These are phyloP conservation scores for Allantophomopsis lycopodina DNA, from an alignment of 2,329 filamentous ascomycete species.

Conservation along the genomic window DNA sequence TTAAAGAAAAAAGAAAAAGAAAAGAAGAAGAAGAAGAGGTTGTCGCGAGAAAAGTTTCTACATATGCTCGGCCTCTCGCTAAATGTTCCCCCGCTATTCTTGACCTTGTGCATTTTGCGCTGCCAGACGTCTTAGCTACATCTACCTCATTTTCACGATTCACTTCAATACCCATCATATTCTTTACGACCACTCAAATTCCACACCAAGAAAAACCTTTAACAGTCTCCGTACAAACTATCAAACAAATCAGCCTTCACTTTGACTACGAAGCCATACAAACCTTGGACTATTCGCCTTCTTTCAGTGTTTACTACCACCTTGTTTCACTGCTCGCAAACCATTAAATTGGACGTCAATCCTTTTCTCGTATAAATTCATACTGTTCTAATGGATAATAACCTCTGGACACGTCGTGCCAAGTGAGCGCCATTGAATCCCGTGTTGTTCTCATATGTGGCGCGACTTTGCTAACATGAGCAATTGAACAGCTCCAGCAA, in stretches of 20 bases:
- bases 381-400: slow-evolving; percentile 15
- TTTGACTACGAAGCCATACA: too few species aligned
- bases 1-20: slow-evolving; percentile 24
- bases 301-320: not conserved
- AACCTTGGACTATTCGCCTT: too few species aligned
- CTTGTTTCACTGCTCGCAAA: not conserved
- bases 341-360: not conserved
- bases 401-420: slow-evolving; percentile 66
- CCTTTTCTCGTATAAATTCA: not conserved
- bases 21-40: not conserved
- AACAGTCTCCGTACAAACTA: too few species aligned
- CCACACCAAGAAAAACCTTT: too few species aligned
- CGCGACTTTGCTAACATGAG: slow-evolving; percentile 9
- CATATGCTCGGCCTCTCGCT: slow-evolving; percentile 1
- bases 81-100: not conserved
- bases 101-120: not conserved
- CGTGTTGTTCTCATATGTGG: slow-evolving; percentile 6
- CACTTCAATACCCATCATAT: too few species aligned
- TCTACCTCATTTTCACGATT: too few species aligned
- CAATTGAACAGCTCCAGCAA: slow-evolving; percentile 40
- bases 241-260: too few species aligned
- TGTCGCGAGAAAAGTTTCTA: not conserved
- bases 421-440: slow-evolving; percentile 39
- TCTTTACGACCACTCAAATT: too few species aligned
- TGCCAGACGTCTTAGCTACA: not conserved